A percentile compares a stretch with the other conserved stretches of the same genome.
Evolutionary conservation across 2,329 filamentous ascomycete species (phyloP).

Genomic region (Aureobasidium vineae): DNA sequence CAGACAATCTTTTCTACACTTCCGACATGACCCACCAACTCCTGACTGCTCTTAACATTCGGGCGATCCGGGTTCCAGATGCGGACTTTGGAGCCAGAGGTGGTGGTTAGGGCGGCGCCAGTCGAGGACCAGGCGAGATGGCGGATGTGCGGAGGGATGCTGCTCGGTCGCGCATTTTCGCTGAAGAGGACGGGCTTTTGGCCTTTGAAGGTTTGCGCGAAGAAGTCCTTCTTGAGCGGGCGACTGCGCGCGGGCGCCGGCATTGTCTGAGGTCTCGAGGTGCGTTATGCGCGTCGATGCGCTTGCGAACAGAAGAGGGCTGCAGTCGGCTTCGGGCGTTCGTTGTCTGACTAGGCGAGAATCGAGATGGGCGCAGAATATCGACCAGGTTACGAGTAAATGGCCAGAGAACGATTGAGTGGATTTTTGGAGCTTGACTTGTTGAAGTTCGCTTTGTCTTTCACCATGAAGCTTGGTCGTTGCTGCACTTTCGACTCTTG

Average conservation of each 20-base stretch:
- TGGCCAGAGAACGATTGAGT: neutral
- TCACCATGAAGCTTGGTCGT: neutral
- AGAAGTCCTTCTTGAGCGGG: conserved; percentile 66
- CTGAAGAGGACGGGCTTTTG: conserved; percentile 69
- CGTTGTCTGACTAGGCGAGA: neutral
- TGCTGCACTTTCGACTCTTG: neutral
- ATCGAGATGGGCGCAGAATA: neutral
- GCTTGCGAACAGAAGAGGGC: conserved; percentile 1
- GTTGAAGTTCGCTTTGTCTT: neutral
- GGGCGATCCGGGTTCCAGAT: conserved; percentile 80
- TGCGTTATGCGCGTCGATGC: conserved; percentile 12
- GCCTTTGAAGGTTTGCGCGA: conserved; percentile 63
- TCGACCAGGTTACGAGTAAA: neutral
- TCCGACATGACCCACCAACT: conserved; percentile 54
- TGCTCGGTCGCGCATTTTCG: conserved; percentile 40
- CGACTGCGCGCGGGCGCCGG: conserved; percentile 50
- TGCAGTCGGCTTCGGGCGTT: conserved; percentile 6
- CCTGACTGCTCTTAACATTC: conserved; percentile 70
- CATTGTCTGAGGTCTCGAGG: conserved; percentile 31
- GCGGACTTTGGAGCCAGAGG: conserved; percentile 66
- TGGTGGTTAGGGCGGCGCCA: conserved; percentile 80
- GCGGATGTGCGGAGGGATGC: conserved; percentile 36
- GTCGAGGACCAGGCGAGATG: conserved; percentile 80
- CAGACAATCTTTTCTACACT: conserved; percentile 74
- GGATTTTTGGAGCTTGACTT: neutral